These are phyloP conservation scores for Babesia ovis DNA, from an alignment of 169 alveolate species.

Conservation along the genomic window DNA sequence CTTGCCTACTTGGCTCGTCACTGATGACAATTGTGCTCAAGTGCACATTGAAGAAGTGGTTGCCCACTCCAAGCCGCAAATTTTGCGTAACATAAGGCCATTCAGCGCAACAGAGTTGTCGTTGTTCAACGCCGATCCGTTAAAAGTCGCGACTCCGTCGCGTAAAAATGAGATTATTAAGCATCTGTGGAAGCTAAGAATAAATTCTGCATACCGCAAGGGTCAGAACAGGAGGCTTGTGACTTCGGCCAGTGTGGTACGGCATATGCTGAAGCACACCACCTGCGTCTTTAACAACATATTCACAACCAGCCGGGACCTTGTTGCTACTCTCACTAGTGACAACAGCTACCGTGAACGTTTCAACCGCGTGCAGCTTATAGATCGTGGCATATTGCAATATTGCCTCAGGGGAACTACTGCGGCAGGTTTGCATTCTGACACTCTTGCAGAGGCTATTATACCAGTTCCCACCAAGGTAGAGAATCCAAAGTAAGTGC, in stretches of 20 bases:
- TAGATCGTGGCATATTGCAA: conserved; percentile 29
- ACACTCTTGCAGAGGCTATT: conserved; percentile 51
- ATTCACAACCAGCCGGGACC: conserved; percentile 28
- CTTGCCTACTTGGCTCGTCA: conserved; percentile 19
- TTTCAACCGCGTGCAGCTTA: conserved; percentile 42
- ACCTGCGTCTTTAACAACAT: conserved; percentile 25
- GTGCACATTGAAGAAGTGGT: neutral
- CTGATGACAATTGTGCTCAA: neutral
- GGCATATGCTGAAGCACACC: conserved; percentile 54
- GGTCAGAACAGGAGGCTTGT: conserved; percentile 34
- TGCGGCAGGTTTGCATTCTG: conserved; percentile 12
- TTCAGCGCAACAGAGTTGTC: conserved; percentile 39
- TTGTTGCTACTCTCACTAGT: conserved; percentile 27
- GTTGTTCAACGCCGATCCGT: conserved; percentile 43
- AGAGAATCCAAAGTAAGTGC: conserved; percentile 38
- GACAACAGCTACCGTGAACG: neutral
- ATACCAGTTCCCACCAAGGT: conserved; percentile 25
- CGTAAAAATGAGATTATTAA: conserved; percentile 51
- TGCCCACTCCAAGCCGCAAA: neutral
- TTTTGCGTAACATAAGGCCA: conserved; percentile 52
- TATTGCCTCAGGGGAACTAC: conserved; percentile 58
- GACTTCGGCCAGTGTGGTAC: conserved; percentile 18
- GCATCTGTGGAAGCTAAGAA: conserved; percentile 60
- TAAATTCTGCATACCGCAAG: conserved; percentile 42
- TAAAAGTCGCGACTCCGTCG: conserved; percentile 32